Conservation (phyloP, 192 early-diverging fungal species). For the Coemansia sp. region DNA sequence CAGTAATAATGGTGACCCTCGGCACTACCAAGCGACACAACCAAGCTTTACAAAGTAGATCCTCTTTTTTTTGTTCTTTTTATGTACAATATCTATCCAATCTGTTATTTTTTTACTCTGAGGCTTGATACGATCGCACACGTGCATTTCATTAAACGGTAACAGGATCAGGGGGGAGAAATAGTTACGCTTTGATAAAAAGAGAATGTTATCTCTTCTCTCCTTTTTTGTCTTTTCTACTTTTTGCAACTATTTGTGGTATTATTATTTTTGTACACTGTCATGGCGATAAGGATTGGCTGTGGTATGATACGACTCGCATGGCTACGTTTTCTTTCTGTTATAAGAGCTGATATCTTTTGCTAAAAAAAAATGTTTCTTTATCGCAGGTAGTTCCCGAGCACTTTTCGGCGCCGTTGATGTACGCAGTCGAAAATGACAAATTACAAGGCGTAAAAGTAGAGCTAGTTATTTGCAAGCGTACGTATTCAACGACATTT, state of each 20-base stretch:
- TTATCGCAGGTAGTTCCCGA: conserved; percentile 62
- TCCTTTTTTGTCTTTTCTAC: neutral
- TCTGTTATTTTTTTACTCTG: neutral
- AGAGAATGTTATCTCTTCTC: neutral
- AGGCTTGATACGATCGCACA: neutral
- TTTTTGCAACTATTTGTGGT: neutral
- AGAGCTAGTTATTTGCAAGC: conserved; percentile 61
- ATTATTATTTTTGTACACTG: conserved; percentile 4
- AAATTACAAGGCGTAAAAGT: conserved; percentile 61
- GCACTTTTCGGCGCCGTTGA: conserved; percentile 75
- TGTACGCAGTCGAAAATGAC: conserved; percentile 63
- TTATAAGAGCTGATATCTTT: neutral
- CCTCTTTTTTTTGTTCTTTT: neutral
- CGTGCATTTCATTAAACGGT: neutral
- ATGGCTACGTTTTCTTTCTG: no score
- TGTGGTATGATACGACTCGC: conserved; percentile 27
- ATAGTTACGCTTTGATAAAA: conserved; percentile 2
- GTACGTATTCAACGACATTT: conserved; percentile 38
- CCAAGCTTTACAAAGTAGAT: conserved; percentile 9
- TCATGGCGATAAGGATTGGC: conserved; percentile 39
- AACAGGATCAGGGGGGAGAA: conserved; percentile 6
- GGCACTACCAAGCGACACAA: conserved; percentile 16
- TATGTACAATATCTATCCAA: neutral
- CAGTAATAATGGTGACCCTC: neutral
- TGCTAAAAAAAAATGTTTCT: neutral